Evolutionary conservation across 176 grass and related monocot genomes (phyloP), one percentile per base, ranked within the genome.

Genomic region (Lolium perenne): DNA sequence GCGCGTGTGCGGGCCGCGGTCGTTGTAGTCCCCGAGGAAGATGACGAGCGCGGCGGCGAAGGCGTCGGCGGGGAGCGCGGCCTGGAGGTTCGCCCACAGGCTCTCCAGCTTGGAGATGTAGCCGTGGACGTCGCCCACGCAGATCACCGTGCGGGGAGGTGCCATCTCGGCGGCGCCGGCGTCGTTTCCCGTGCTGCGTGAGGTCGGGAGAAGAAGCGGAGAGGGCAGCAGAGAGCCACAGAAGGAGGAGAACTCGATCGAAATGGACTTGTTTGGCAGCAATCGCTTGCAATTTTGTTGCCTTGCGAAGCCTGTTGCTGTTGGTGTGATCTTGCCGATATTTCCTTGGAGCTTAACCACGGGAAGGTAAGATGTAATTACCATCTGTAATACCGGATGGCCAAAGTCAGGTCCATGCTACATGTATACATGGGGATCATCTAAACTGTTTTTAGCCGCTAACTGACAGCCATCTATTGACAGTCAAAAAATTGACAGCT

Each of bases 21-120:
- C 94, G 82, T 77, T 86, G 92, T 98, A 98, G 79, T 98, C 97
- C 26, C 92, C 97, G 79, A 98, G 97, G 82, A 98, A 98, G 88
- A 98, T 77, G 86, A 98, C 88, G 48, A 98, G 90, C 48, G 97
- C 86, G 20, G 88, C 55, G 74, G 92, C 82, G 94, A 98, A 98
- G 82, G 94, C 87, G 62, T 87, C 85, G 78, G 71, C 53, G 57
- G 78, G 86, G 47, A 94, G 78, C 43, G 62, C 14, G 4, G 86
- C 22, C 79, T 95, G 82, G 45, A 95, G 91, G 78, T 95, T 95
- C 56, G 88, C 84, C 96, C 93, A 98, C 2, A 98, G 91, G 83
- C 83, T 82, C 81, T 87, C 90, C 60, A 98, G 90, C 96, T 98
- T 98, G 38, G 91, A 73, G 79, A 92, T 45, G 90, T 60, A 92